phyloP scores from a whole-genome alignment of 2,329 filamentous ascomycete species.

The Ophiostoma montium region DNA sequence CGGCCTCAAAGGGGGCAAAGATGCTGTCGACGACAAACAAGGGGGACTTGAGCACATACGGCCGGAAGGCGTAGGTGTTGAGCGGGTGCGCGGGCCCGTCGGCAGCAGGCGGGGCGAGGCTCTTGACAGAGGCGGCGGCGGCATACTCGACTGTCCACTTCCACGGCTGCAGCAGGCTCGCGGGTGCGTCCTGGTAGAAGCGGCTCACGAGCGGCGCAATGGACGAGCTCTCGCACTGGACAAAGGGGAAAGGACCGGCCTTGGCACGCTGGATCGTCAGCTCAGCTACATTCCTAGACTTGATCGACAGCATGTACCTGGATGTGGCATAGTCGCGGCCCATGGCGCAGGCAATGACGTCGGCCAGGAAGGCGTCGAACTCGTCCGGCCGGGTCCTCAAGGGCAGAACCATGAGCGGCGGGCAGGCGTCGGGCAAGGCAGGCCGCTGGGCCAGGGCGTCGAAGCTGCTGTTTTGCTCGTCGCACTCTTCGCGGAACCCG shows the following conservation, averaged over 20 bases:
- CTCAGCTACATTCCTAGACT: background rate
- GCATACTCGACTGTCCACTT: too few species aligned
- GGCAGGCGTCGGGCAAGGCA: background rate
- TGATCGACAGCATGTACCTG: background rate
- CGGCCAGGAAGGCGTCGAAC: background rate
- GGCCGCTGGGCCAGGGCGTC: background rate
- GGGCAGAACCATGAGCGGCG: background rate
- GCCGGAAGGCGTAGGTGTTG: too few species aligned
- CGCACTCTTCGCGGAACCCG: background rate
- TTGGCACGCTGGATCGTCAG: too few species aligned
- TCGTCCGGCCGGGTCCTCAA: background rate
- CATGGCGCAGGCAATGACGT: background rate
- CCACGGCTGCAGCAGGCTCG: too few species aligned
- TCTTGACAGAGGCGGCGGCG: too few species aligned
- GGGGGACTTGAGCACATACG: background rate
- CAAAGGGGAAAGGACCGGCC: too few species aligned
- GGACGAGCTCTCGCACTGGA: too few species aligned
- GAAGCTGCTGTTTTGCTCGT: background rate
- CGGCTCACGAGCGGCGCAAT: too few species aligned
- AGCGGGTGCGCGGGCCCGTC: too few species aligned
- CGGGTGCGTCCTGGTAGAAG: too few species aligned
- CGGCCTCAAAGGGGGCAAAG: too few species aligned
- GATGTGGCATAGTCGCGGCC: background rate
- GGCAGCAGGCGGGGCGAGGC: too few species aligned
- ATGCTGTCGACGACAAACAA: background rate